Evolutionary conservation across 2,329 filamentous ascomycete genomes (phyloP), one percentile per base, ranked within the genome.

Genomic region (Fusarium sp.): DNA sequence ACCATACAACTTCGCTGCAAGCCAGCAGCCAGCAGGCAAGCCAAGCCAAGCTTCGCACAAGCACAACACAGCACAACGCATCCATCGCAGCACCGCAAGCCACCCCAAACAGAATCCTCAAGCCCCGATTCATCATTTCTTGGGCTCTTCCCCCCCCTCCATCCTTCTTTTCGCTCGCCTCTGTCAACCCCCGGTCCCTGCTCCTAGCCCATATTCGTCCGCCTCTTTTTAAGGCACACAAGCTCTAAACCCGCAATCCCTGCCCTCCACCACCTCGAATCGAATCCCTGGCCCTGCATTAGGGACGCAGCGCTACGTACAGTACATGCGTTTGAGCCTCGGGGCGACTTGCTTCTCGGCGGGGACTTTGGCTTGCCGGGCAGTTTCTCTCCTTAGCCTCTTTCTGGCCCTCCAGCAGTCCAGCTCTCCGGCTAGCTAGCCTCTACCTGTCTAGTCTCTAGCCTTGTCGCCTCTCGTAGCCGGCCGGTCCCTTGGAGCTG

Each of bases 401-500:
- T 33, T 68, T 43, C 61, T 69, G 62, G 68, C 56, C 58, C 66
- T 70, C 62, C 45, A 65, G 43, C 71, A 71, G 67, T 37, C 54
- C 47, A 65, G 43, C 71, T 73, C 69, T 37, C 54, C 47, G 47
- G 47, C 47, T 52, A 69, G 61, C 70, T 59, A 68, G 47, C 47
- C 27, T 52, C 47, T 32, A 50, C 25, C 25, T 52, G 27, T 27
- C 43, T 47, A 47, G 43, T 11, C 47, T 60, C 38, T 63, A 57
- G 54, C 57, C 60, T 66, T 63, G 73, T 67, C 66, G 69, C 76
- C 67, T 71, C 68, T 71, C 68, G 54, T 61, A 35, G 52, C 67
- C 63, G 60, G 65, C 66, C 63, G 63, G 68, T 38, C 74, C 68
- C 67, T 70, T 66, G 54, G 63, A 69, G 58, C 66, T 70, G 76